Base-by-base conservation (phyloP, 192 early-diverging fungal species). In the Linnemannia exigua region DNA sequence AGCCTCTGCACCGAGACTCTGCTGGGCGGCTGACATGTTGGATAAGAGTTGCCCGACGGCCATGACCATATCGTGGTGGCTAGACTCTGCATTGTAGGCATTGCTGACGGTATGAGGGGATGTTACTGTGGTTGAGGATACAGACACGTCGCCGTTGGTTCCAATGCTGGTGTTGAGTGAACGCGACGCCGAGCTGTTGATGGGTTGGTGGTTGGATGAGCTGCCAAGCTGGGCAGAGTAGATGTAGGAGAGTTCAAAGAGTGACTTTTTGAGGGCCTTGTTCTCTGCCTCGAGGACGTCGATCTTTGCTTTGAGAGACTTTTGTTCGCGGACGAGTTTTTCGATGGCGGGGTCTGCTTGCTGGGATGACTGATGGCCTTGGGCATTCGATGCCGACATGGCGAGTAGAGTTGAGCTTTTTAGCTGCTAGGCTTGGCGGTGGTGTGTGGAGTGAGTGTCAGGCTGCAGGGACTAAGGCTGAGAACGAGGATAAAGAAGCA, bases 261-360 rank as follows among this genome's bases (percentile, higher is more conserved):
- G 91, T 14, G 92, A 94, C 81, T 96, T 96, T 72, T 97, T 97
- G 28, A 97, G 88, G 15, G 92, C 90, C 46, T 88, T 90, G 82
- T 96, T 97, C 82, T 97, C 96, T 75, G 94, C 92, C 75, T 94
- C 92, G 22, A 93, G 77, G 5, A 88, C 61, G 70, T 94, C 95
- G 11, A 96, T 92, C 77, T 93, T 94, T 79, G 93, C 93, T 83
- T 96, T 96, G 31, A 97, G 89, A 25, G 90, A 79, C 66, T 93
- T 93, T n/a, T 90, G 87, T 75, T 96, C 96, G 68, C 92, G 93
- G 5, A 91, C 51, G 19, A 92, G 85, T 69, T 93, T 93, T 33
- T 94, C 93, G 22, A 93, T 75, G 54, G 84, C 79, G 11, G 84
- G 84, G 70, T 86, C 84, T 35, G 80, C 84, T n/a, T 86, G 84